Base-by-base conservation (phyloP, 2,329 filamentous ascomycete species). In the Sarocladiaceae sp. region DNA sequence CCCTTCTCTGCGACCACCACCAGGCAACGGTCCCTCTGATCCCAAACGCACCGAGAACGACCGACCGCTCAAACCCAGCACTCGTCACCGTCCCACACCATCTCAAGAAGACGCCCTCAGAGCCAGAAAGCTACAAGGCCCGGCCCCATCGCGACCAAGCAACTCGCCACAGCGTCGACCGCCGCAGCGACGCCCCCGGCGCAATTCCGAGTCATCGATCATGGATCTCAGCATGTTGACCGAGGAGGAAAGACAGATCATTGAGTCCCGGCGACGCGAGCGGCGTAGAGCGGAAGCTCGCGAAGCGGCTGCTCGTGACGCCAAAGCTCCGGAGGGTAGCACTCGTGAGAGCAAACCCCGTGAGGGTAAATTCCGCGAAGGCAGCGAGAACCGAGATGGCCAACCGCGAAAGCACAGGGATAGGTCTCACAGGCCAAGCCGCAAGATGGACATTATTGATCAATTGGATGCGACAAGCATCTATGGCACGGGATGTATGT, bases 381-480 rank as follows among this genome's bases (percentile, higher is more conserved):
- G 55, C 22, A 61, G 59, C 10, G 59, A 65, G 36, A 54, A 54
- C n/a, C 58, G 60, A 18, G 50, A 57, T 7, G 42, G 42, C 10
- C 49, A 44, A 25, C 31, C 51, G 8, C 29, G 51, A 8, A 53
- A 44, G 26, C 39, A 28, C 15, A 77, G 72, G 58, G 75, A 78
- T 62, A 76, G 74, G 58, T 62, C 69, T 11, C 77, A 77, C 53
- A 69, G 71, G 47, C 67, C 71, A 12, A 78, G 70, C 59, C 68
- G 74, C 51, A 78, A 77, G 58, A 70, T 97, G 58, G 94, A 99
- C 66, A 81, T 97, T 42, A 97, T 99, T 62, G 94, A 99, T 72
- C 93, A 97, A 67, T 76, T 99, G 58, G 94, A 97, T 73, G 92
- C 94, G 56, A 97, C 92, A 4, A 92, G 92, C 67, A 95, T 97